Evolutionary conservation across 2,329 filamentous ascomycete species (phyloP), one percentile per base, ranked within the genome.

Genomic region (Diaporthe capsici): DNA sequence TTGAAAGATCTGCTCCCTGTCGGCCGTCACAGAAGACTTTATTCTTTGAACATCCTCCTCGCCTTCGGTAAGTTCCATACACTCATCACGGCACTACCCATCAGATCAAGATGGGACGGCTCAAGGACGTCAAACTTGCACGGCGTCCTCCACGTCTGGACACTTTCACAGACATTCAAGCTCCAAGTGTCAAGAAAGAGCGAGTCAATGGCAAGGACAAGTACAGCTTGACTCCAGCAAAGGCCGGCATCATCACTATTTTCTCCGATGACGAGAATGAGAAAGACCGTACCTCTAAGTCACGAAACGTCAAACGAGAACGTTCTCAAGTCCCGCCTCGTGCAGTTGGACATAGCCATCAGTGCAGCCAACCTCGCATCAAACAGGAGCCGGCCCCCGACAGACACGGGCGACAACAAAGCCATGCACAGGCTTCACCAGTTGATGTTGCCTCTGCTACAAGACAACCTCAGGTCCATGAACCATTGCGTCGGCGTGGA

Each of bases 121-220:
- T n/a, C 37, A 73, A 34, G 13, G 34, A 34, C 8, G 25, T n/a
- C 9, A 53, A 55, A 25, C n/a, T 10, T 34, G 58, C 47, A 42
- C 47, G 51, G 39, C 71, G 1, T 34, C 71, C 47, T 42, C 58
- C 58, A 12, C 51, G 22, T 65, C 25, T 73, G 9, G n/a, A 65
- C 7, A 42, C 44, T 3, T 22, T 65, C 57, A 73, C 71, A 15
- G 71, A 55, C 7, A 73, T 73, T 10, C n/a, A 44, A 3, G 47
- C 71, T n/a, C 71, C 71, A 34, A 65, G 47, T 44, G 58, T 73
- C 10, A n/a, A 51, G 20, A 55, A 2, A 17, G n/a, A 73, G n/a
- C 51, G 58, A 25, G 15, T 73, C 37, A 44, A 73, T 55, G 71
- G 71, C 47, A 73, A 22, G 28, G 47, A 31, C 47, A 65, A 47